Evolutionary conservation across 495 filamentous ascomycete species (phyloP).

Genomic region (Physcia stellaris): DNA sequence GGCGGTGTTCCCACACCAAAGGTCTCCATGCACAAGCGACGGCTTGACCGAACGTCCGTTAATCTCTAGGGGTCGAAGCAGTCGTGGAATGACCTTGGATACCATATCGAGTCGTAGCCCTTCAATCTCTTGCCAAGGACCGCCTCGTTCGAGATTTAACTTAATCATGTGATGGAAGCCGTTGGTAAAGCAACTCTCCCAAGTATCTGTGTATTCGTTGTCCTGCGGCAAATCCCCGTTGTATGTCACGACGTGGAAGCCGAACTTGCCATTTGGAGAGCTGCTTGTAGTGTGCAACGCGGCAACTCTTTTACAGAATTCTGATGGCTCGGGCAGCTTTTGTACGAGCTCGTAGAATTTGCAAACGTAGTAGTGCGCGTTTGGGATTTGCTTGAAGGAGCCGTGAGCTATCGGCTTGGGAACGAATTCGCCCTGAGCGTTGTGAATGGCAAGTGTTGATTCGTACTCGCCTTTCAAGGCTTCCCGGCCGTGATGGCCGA

Average conservation of each 20-base stretch:
- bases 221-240: slow-evolving; percentile 9
- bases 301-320: slow-evolving; percentile 8
- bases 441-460: too few species aligned
- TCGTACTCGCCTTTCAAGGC: too few species aligned
- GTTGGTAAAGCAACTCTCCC: slow-evolving; percentile 13
- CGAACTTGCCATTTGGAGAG: slow-evolving; percentile 15
- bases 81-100: slow-evolving; percentile 26
- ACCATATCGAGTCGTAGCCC: too few species aligned
- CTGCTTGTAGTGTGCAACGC: slow-evolving; percentile 8
- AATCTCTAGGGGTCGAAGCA: slow-evolving; percentile 17
- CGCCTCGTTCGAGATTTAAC: too few species aligned
- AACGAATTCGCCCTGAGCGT: too few species aligned
- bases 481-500: too few species aligned
- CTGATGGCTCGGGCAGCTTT: too few species aligned
- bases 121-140: too few species aligned
- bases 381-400: too few species aligned
- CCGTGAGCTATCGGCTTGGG: too few species aligned
- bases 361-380: too few species aligned
- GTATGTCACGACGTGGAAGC: slow-evolving; percentile 12
- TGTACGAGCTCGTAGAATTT: too few species aligned
- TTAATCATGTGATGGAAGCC: slow-evolving; percentile 2
- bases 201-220: slow-evolving; percentile 9
- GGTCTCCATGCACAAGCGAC: slow-evolving; percentile 22
- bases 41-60: slow-evolving; percentile 19
- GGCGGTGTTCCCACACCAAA: slow-evolving; percentile 23